A percentile compares a stretch with the other conserved stretches of the same genome.
Conservation (phyloP, 345 rosid species). For the Hibiscus tridactylites region DNA sequence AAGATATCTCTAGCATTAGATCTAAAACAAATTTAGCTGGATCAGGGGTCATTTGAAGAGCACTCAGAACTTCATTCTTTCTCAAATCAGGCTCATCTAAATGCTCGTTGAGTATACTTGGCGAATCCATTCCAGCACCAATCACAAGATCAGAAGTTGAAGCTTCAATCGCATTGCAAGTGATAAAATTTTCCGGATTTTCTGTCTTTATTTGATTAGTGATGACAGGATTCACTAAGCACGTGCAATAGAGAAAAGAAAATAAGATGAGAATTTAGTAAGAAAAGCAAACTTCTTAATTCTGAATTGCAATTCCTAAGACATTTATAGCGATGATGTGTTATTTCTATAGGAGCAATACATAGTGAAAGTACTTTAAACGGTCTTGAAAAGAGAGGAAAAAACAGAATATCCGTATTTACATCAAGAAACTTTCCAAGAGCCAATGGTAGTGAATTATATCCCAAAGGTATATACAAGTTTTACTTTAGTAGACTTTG, state of each 20-base stretch:
- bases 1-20: slow-evolving; percentile 16
- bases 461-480: too few species aligned
- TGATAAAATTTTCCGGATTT: neutral
- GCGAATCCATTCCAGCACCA: slow-evolving; percentile 7
- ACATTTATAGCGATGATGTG: neutral
- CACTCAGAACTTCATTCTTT: slow-evolving; percentile 13
- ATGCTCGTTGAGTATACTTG: neutral
- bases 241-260: neutral
- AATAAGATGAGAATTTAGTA: neutral
- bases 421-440: too few species aligned
- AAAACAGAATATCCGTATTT: too few species aligned
- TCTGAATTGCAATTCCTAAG: neutral
- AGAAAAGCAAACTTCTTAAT: neutral
- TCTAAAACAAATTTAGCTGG: slow-evolving; percentile 32
- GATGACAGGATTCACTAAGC: neutral
- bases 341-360: neutral
- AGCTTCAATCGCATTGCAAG: neutral
- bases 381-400: too few species aligned
- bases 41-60: slow-evolving; percentile 20
- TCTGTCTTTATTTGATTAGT: neutral
- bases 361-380: neutral
- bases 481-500: too few species aligned
- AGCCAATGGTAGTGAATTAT: too few species aligned
- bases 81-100: slow-evolving; percentile 11
- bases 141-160: slow-evolving; percentile 3